These are phyloP conservation scores for Penicillium bovifimosum DNA, from an alignment of 495 filamentous ascomycete genomes.

Conservation along the genomic window DNA sequence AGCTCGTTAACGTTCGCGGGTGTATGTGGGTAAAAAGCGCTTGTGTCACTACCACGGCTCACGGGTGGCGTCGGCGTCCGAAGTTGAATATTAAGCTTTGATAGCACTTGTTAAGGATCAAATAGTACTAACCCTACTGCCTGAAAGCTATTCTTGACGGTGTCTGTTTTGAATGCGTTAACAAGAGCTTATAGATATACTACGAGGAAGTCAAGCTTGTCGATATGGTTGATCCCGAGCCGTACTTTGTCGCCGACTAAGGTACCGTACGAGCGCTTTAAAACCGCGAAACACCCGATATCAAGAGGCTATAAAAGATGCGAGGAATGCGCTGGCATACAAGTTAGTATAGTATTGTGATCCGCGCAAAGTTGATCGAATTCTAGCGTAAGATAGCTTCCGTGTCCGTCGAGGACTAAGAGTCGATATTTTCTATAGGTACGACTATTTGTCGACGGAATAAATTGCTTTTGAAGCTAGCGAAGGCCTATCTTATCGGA, in stretches of 20 bases:
- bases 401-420: neutral
- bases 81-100: conserved; percentile 7
- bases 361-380: neutral
- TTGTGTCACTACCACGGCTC: neutral
- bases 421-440: neutral
- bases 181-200: neutral
- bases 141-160: neutral
- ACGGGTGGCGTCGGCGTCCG: conserved; percentile 2
- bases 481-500: neutral
- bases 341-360: neutral
- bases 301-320: too few species aligned
- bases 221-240: conserved; percentile 5
- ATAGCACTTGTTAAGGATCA: neutral
- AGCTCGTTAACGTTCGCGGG: neutral
- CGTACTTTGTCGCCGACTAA: neutral
- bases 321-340: neutral
- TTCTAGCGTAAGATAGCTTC: too few species aligned
- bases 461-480: conserved; percentile 17
- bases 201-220: conserved; percentile 6
- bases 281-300: neutral
- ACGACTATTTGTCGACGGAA: conserved; percentile 3
- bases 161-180: neutral
- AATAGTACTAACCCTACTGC: conserved; percentile 5
- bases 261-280: neutral
- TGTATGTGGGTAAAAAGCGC: neutral